phyloP scores from a whole-genome alignment of 2,329 filamentous ascomycete species.

The Fusarium redolens region DNA sequence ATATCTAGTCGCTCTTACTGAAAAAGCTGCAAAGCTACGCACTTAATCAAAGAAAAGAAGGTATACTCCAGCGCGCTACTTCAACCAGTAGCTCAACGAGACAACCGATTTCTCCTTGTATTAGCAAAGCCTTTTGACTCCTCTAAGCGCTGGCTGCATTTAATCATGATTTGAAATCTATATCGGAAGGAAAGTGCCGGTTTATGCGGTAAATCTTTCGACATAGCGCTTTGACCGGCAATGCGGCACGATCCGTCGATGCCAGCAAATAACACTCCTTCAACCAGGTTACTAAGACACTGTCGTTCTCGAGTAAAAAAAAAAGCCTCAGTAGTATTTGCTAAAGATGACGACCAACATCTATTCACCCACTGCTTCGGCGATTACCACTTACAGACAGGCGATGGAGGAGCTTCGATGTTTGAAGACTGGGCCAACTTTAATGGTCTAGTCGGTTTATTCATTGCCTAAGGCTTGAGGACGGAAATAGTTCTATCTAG shows the following conservation, averaged over 20 bases:
- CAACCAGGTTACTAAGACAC: background rate
- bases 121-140: background rate
- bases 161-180: background rate
- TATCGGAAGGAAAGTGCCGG: background rate
- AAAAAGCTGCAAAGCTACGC: background rate
- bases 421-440: no score
- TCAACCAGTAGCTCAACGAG: background rate
- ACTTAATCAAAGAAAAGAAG: background rate
- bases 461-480: no score
- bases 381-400: background rate
- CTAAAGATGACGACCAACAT: background rate
- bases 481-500: no score
- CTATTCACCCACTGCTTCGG: rapidly evolving
- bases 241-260: background rate
- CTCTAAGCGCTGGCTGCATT: background rate
- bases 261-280: background rate
- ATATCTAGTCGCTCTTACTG: background rate
- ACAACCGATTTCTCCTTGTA: background rate
- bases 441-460: no score
- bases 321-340: background rate
- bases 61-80: background rate
- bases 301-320: background rate
- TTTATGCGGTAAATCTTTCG: background rate
- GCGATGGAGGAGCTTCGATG: background rate
- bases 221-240: background rate